Conservation (phyloP, 352 stramenopile species). For the Lagenidium sp. region DNA sequence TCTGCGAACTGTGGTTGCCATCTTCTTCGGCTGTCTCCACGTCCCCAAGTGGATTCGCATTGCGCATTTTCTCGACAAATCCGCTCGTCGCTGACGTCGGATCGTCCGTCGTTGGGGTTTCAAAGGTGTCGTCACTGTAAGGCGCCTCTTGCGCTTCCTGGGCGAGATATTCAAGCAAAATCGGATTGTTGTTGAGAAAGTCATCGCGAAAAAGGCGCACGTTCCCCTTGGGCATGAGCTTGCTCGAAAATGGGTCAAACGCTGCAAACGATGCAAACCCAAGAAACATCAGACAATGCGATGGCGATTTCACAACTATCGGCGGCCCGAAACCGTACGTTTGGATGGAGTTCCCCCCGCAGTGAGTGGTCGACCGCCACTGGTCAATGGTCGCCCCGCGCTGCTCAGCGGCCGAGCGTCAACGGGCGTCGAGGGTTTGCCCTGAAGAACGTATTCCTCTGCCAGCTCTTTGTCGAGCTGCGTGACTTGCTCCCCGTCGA, state of each 20-base stretch:
- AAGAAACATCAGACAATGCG: too few relatives aligned
- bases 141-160: conserved; percentile 20
- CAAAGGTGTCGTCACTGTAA: background rate
- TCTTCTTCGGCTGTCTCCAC: conserved; percentile 1
- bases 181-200: conserved; percentile 79
- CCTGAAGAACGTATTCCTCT: conserved; percentile 39
- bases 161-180: conserved; percentile 74
- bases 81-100: background rate
- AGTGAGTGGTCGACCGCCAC: background rate
- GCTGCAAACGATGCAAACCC: conserved; percentile 12
- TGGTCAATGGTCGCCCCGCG: background rate
- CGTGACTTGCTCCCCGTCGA: conserved; percentile 70
- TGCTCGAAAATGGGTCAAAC: conserved; percentile 43
- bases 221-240: conserved; percentile 60
- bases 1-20: background rate
- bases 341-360: conserved; percentile 5
- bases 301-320: too few relatives aligned
- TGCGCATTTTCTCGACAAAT: conserved; percentile 59
- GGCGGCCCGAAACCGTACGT: conserved; percentile 6
- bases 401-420: conserved; percentile 3
- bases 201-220: conserved; percentile 80
- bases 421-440: conserved; percentile 3
- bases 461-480: conserved; percentile 65
- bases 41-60: conserved; percentile 23
- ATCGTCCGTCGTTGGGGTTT: conserved; percentile 5